Percentiles rank a stretch among this genome's conserved stretches.
Conservation (phyloP, 768 basidiomycete species). For the Rossbeevera mucosa region DNA sequence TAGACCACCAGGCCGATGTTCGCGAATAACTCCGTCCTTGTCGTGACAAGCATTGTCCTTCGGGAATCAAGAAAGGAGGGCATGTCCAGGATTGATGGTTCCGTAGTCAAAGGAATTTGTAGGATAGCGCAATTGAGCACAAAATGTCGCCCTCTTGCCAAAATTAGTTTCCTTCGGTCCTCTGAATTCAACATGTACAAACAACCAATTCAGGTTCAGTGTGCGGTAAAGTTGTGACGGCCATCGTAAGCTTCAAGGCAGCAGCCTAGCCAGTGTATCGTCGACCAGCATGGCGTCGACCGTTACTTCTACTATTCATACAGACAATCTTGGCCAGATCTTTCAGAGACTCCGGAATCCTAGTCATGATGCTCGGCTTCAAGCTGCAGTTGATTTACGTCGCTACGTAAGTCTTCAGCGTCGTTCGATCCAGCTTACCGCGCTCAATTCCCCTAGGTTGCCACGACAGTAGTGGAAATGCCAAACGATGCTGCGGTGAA, state of each 20-base stretch:
- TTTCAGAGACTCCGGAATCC: slow-evolving; percentile 64
- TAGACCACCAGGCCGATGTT: slow-evolving; percentile 51
- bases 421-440: slow-evolving; percentile 5
- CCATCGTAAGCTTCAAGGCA: slow-evolving; percentile 9
- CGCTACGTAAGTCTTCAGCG: slow-evolving; percentile 55
- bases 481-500: slow-evolving; percentile 76
- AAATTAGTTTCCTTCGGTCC: slow-evolving; percentile 3
- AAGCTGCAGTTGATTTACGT: slow-evolving; percentile 67
- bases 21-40: neutral
- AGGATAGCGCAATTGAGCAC: neutral
- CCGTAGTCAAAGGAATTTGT: neutral
- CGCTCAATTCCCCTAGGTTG: slow-evolving; percentile 47
- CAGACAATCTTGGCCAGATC: slow-evolving; percentile 60
- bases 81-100: neutral
- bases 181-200: slow-evolving; percentile 29
- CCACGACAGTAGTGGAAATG: slow-evolving; percentile 71
- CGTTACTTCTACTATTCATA: slow-evolving; percentile 49
- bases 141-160: slow-evolving; percentile 3
- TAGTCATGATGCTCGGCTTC: slow-evolving; percentile 57
- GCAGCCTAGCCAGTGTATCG: slow-evolving; percentile 3
- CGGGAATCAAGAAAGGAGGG: neutral
- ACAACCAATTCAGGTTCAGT: slow-evolving; percentile 18
- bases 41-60: neutral
- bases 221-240: slow-evolving; percentile 2
- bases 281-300: slow-evolving; percentile 55